Base-by-base conservation (phyloP, 768 basidiomycete genomes). In the Psilocybe subaeruginosa region DNA sequence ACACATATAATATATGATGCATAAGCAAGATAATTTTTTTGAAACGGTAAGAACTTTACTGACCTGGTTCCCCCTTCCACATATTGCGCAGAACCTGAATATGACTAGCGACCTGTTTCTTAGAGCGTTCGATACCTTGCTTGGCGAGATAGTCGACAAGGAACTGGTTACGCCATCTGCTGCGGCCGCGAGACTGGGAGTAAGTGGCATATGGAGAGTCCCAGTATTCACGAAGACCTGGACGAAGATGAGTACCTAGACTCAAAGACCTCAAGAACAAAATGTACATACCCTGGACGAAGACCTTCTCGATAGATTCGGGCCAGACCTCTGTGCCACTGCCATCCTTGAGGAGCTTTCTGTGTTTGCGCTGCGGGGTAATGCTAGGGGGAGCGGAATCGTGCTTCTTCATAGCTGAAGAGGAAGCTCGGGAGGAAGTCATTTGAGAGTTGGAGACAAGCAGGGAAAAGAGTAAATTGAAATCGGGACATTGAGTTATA, bases 91-190 rank as follows among this genome's bases (percentile, higher is more conserved):
- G 73, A 58, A 92, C 91, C 70, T 93, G 92, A 55, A 93, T 90
- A 68, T 93, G 92, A 73, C 89, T 91, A n/a, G 92, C 92, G 64
- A 93, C 92, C 73, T 93, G 92, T 73, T 93, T 93, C 81, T 93
- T 93, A 48, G 90, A 82, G 45, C 92, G 87, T 29, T 81, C 81
- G 70, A 93, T 84, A 58, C 88, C 89, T 39, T 80, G 77, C 64
- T 85, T 87, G 58, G 87, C 80, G 61, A 93, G 84, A 68, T 90
- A 89, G 64, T 92, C 90, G 70, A 93, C 91, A 63, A 93, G 84
- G 71, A 89, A 93, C 75, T 92, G 91, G 76, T 93, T 93, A 54
- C 91, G 84, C 89, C 89, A 91, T 59, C 90, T 79, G 66, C 87
- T 89, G 67, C 91, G 86, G 33, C 91, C 91, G 19, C 89, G 86